Evolutionary conservation across 306 rosid genomes (phyloP), one percentile per base, ranked within the genome.

Genomic region (Vicia faba): DNA sequence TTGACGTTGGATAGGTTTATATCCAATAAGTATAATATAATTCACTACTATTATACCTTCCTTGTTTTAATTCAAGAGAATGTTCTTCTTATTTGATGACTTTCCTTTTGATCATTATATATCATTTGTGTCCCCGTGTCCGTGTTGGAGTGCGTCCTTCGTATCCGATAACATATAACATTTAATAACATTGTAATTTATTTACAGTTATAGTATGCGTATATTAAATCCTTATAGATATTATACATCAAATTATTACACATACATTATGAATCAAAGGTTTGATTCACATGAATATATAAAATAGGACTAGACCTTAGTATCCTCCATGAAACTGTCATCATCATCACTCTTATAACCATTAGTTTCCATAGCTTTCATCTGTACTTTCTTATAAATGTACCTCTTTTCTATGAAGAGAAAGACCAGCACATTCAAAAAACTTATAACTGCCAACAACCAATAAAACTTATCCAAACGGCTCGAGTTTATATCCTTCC

Each of bases 401-500:
- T 76, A 79, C 62, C 72, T 66, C 9, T 45, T 79, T 8, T 82
- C 69, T 62, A 83, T 8, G 2, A 69, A 15, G 19, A 76, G 8
- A 60, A 41, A 83, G 1, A 11, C 12, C 48, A 73, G 54, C 16
- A 79, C 41, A 76, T 79, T 71, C 14, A 80, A 61, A 68, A 65
- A 72, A 66, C 39, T 56, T 9, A 79, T 38, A 13, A 26, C 55
- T 3, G 80, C 78, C 36, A 83, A 43, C 41, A 80, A 7, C 87
- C 84, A 77, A 55, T 79, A 79, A 64, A 79, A 83, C 14, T 18
- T 73, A 46, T 83, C 82, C 66, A 83, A 49, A 56, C 80, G 84
- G 36, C 80, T 73, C 18, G 49, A 46, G 35, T 77, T 80, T 53
- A 74, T 51, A 12, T 83, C 82, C 80, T 77, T 73, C 46, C 73